Conservation (phyloP, 2,329 filamentous ascomycete species). For the Cytospora piceicola region DNA sequence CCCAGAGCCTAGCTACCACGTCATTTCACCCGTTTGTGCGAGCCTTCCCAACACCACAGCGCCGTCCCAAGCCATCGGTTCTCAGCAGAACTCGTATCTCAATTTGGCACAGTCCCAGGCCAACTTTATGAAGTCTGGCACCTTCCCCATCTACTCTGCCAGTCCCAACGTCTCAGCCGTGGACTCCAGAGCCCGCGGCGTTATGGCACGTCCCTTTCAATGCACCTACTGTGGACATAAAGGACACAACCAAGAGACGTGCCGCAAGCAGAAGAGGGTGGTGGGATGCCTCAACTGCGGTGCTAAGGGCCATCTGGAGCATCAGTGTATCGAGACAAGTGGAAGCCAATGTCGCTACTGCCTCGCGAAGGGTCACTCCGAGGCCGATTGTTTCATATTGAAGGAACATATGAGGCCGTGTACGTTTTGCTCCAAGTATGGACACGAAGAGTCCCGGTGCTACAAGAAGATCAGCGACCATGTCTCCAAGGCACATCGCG, state of each 20-base stretch:
- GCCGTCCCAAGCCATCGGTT: neutral
- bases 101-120: neutral
- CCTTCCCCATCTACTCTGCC: neutral
- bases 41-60: neutral
- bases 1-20: neutral
- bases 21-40: neutral
- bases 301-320: neutral
- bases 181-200: neutral
- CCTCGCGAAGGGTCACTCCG: neutral
- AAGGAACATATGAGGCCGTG: neutral
- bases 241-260: neutral
- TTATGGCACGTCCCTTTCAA: neutral
- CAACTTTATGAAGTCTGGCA: neutral
- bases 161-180: neutral
- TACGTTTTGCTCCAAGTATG: neutral
- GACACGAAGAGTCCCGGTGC: neutral
- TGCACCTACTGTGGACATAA: neutral
- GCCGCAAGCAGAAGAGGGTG: neutral
- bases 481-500: neutral
- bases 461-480: neutral
- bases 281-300: neutral
- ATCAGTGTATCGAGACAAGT: neutral
- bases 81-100: neutral
- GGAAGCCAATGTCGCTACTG: neutral
- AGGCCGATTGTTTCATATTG: neutral